phyloP scores from a whole-genome alignment of 2,329 filamentous ascomycete species.

The Hypoxylon sp. region DNA sequence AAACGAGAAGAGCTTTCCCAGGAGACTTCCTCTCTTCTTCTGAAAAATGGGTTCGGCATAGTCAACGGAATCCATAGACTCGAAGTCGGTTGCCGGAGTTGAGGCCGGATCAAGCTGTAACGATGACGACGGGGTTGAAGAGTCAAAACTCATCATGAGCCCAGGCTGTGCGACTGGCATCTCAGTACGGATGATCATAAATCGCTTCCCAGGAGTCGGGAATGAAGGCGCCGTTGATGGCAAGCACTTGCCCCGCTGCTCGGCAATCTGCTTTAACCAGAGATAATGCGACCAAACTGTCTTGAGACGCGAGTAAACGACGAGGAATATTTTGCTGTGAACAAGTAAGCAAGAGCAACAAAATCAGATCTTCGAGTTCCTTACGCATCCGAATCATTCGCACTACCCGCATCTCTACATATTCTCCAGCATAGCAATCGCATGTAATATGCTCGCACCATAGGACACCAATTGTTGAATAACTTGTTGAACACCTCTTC shows the following conservation, averaged over 20 bases:
- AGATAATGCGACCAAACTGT: conserved; percentile 85
- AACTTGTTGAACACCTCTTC: conserved; percentile 82
- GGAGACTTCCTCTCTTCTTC: conserved; percentile 74
- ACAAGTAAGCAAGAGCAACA: conserved; percentile 46
- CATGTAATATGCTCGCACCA: conserved; percentile 95
- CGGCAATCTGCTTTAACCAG: conserved; percentile 78
- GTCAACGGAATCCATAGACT: conserved; percentile 48
- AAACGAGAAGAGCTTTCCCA: conserved; percentile 74
- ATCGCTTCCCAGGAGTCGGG: conserved; percentile 86
- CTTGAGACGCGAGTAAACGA: conserved; percentile 77
- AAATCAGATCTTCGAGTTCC: conserved; percentile 51
- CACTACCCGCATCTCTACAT: conserved; percentile 79
- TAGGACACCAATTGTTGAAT: conserved; percentile 96
- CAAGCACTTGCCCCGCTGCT: conserved; percentile 66
- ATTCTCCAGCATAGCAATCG: conserved; percentile 91
- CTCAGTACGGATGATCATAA: conserved; percentile 91
- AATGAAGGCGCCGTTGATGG: conserved; percentile 86
- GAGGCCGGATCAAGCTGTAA: conserved; percentile 48
- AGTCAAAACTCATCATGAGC: conserved; percentile 67
- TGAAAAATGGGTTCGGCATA: conserved; percentile 53
- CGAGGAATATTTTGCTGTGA: conserved; percentile 77
- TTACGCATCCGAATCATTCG: conserved; percentile 77
- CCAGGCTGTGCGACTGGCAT: conserved; percentile 63
- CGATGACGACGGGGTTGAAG: conserved; percentile 53
- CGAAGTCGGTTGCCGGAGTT: conserved; percentile 50